These are phyloP conservation scores for Fusarium nanum DNA, from an alignment of 2,329 filamentous ascomycete genomes.

Conservation along the genomic window DNA sequence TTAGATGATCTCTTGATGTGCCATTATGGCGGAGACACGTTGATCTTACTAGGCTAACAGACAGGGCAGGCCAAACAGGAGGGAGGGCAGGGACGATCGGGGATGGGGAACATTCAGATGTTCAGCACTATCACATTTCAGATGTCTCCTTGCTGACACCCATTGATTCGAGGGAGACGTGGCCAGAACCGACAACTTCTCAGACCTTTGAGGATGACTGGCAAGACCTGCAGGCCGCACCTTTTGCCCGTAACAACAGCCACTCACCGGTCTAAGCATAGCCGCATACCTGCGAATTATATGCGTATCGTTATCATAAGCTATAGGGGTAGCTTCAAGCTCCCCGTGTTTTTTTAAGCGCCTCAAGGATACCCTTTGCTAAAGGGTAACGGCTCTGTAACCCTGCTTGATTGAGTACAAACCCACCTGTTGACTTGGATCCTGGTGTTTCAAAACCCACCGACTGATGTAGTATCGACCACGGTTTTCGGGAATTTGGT, in stretches of 20 bases:
- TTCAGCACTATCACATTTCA: conserved; percentile 34
- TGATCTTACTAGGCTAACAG: conserved; percentile 21
- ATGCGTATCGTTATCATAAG: background rate
- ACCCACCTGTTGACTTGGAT: conserved; percentile 25
- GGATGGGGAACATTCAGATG: conserved; percentile 16
- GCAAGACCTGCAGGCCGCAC: background rate
- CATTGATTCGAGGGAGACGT: conserved; percentile 8
- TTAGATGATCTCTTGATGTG: conserved; percentile 32
- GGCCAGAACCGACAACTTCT: background rate
- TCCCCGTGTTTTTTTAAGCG: conserved; percentile 41
- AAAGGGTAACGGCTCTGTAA: conserved; percentile 25
- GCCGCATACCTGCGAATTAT: conserved; percentile 3
- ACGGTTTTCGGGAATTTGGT: background rate
- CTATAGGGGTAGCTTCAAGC: conserved; percentile 15
- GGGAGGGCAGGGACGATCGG: conserved; percentile 29
- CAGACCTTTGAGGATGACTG: background rate
- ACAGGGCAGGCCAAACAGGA: conserved; percentile 17
- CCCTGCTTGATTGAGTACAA: conserved; percentile 34
- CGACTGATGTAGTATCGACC: background rate
- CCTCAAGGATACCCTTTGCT: conserved; percentile 27
- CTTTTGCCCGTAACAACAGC: background rate
- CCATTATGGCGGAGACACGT: conserved; percentile 28
- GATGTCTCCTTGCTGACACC: conserved; percentile 31
- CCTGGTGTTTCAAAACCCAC: conserved; percentile 24
- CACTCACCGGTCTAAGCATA: conserved; percentile 12